Evolutionary conservation across 352 stramenopile species (phyloP), one percentile per base, ranked within the genome.

Genomic region (Pythium vanterpoolii): DNA sequence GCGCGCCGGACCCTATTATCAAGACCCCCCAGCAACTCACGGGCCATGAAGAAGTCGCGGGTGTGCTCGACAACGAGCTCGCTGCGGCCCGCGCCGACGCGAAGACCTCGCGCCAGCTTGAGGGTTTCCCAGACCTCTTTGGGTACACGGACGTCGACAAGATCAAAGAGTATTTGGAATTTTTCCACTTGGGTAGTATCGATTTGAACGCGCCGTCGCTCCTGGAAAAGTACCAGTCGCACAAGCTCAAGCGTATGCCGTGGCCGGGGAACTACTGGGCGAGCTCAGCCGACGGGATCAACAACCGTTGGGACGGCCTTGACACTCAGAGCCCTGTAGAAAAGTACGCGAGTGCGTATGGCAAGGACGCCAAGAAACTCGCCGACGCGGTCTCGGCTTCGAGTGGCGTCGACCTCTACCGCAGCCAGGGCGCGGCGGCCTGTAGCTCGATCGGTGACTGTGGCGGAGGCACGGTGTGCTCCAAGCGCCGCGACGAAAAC

Each of bases 231-330:
- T 59, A 59, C 47, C 23, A 19, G 0, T 40, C 31, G 33, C 50
- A 49, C 9, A 13, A 2, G 26, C 33, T 50, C 18, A 46, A 31
- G n/a, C 48, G 10, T 23, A 39, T 33, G 16, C 60, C 60, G 23
- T 90, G 78, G 81, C 75, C 81, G 3, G 66, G 69, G 28, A 85
- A 78, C 64, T 90, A 87, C 65, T 90, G 76, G 78, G 76, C 81
- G 3, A 67, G 73, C 53, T 79, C 75, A 45, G 71, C 69, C n/a
- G 79, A 90, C 66, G 79, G 76, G 46, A 77, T 89, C 59, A 89
- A 89, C 55, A 78, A 74, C 67, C 60, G 54, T 21, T 90, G 78
- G 78, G 33, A 36, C 8, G 59, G 54, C 16, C 46, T 11, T 1
- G 45, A 56, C 56, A 28, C 57, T 24, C 9, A 44, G 47, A 73